Percentiles rank a stretch among this genome's conserved stretches.
Evolutionary conservation across 2,329 filamentous ascomycete species (phyloP).

Genomic region (Trichoderma sp.): DNA sequence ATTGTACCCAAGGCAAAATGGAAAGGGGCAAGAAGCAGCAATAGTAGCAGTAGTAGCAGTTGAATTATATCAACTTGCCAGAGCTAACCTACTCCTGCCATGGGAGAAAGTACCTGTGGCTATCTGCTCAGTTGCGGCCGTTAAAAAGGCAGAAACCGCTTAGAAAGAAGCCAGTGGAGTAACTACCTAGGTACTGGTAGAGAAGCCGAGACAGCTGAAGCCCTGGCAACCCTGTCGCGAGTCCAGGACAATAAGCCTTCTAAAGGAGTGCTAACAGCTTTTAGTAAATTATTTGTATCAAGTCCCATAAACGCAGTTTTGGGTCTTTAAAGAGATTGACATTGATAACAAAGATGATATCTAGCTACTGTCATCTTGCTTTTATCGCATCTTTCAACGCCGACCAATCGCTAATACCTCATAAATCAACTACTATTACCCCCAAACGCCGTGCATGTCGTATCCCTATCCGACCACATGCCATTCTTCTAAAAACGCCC

Average conservation of each 20-base stretch:
- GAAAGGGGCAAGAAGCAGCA: no score
- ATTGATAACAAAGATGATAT: background rate
- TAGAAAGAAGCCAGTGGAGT: no score
- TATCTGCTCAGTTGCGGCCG: no score
- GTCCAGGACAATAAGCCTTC: no score
- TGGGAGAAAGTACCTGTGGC: no score
- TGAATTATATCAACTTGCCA: background rate
- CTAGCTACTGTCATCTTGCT: background rate
- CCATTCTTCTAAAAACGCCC: slow-evolving; percentile 7
- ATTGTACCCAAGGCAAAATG: no score
- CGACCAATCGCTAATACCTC: background rate
- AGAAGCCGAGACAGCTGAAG: no score
- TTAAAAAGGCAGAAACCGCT: no score
- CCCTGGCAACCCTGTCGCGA: no score
- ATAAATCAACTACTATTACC: background rate
- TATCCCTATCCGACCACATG: background rate
- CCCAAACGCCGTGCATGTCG: background rate
- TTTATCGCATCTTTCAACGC: background rate
- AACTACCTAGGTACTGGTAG: no score
- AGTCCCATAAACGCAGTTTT: background rate
- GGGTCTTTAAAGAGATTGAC: background rate
- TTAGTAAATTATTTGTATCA: background rate
- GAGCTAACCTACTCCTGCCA: no score
- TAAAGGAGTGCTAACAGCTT: no score
- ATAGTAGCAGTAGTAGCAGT: background rate